phyloP scores from a whole-genome alignment of 257 asterid species.

The Solanum chilense region DNA sequence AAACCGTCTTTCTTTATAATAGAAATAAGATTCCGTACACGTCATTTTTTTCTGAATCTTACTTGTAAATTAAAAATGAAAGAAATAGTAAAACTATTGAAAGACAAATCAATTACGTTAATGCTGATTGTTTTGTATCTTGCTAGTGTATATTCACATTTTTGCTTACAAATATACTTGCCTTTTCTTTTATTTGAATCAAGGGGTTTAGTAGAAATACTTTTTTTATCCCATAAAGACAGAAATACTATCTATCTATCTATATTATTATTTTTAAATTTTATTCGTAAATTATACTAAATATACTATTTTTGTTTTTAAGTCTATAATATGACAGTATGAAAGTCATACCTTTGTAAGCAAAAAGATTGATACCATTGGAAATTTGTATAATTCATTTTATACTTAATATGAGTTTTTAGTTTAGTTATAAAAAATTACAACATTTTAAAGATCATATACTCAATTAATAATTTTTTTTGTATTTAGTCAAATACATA shows the following conservation, averaged over 20 bases:
- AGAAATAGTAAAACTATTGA: neutral
- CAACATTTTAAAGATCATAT: neutral
- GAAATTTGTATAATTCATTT: neutral
- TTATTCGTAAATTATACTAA: too few species aligned
- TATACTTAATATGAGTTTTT: neutral
- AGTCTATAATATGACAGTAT: too few species aligned
- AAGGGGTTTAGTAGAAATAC: neutral
- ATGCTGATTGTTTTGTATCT: neutral
- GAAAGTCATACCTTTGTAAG: neutral
- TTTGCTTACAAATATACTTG: neutral
- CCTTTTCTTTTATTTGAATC: too few species aligned
- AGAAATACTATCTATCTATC: too few species aligned
- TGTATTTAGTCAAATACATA: neutral
- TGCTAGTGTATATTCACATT: neutral
- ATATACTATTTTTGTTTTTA: too few species aligned
- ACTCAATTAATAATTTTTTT: neutral
- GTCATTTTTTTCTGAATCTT: rapidly evolving
- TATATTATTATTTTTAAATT: too few species aligned
- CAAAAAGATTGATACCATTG: neutral
- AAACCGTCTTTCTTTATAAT: neutral
- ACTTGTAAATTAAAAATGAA: neutral
- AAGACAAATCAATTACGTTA: neutral
- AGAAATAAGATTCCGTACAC: neutral
- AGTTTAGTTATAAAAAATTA: neutral
- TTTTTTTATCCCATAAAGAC: too few species aligned